Base-by-base conservation (phyloP, 1,284 basidiomycete genomes). In the Albatrellus sp. region DNA sequence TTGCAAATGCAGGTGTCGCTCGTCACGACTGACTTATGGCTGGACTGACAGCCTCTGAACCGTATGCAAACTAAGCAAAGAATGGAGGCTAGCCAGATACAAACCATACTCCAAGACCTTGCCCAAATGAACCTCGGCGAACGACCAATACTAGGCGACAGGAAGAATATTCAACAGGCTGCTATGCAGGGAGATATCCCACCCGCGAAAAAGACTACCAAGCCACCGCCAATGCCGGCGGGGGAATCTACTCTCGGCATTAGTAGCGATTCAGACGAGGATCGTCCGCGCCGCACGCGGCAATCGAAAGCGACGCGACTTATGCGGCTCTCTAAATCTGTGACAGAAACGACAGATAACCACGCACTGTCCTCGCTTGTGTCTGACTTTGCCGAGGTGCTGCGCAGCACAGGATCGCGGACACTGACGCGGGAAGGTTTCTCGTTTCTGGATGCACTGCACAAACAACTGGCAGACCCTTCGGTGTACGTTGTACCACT, bases 401-500 rank as follows among this genome's bases (percentile, higher is more conserved):
- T 86, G 56, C 69, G 74, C 54, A 70, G 69, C 50, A 80, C 75
- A 52, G 75, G 70, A 43, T 81, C 78, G 39, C 70, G 70, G 49
- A 74, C 72, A 37, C 55, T 86, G 44, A 86, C 81, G 28, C 77
- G 75, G 57, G 82, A 85, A 51, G 83, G 73, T 8, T 81, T 78
- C 54, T 60, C 64, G 20, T 80, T 86, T 59, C 61, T 86, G 44
- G 80, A 83, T 48, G 69, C 73, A 29, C 57, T 86, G 48, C 68
- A 73, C 57, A 80, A 79, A 57, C 80, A 80, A 54, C 67, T 86
- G 36, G 70, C 70, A 35, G 75, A 81, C 56, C 77, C 81, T 17
- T 73, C 73, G 19, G 70, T 75, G 38, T 74, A 72, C 52, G 56
- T 72, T 42, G 60, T 66, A 32, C 77, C 79, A 4, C 55, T 74